Conservation (phyloP, 805 yeast genomes). For the Suhomyces pyralidae region DNA sequence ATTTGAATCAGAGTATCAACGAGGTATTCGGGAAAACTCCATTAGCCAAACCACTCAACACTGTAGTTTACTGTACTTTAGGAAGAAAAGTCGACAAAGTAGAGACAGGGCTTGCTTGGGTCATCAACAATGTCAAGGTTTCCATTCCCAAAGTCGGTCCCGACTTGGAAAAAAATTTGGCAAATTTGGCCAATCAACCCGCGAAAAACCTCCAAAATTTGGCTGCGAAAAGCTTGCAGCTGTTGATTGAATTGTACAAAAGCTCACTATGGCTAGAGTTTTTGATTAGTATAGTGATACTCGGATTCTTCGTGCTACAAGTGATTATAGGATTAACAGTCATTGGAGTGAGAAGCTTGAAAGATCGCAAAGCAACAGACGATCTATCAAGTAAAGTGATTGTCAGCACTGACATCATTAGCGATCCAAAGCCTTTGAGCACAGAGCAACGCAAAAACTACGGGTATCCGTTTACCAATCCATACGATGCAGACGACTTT, state of each 20-base stretch:
- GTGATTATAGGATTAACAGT: constrained; percentile 4
- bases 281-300: constrained; percentile 1
- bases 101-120: constrained; percentile 77
- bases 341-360: background rate
- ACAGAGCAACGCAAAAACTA: constrained; percentile 20
- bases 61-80: constrained; percentile 75
- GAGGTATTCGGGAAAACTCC: constrained; percentile 67
- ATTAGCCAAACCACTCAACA: constrained; percentile 57
- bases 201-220: background rate
- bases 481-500: constrained; percentile 5
- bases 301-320: constrained; percentile 13
- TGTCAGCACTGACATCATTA: constrained; percentile 10
- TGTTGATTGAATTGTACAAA: background rate
- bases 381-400: background rate
- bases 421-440: constrained; percentile 28
- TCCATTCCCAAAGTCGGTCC: constrained; percentile 45
- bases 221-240: background rate
- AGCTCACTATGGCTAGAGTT: constrained; percentile 9
- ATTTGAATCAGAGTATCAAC: constrained; percentile 57
- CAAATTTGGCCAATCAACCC: background rate
- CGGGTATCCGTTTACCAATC: constrained; percentile 24
- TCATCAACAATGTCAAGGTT: constrained; percentile 59
- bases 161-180: constrained; percentile 1
- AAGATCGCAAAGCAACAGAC: background rate
- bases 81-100: constrained; percentile 67